Conservation (phyloP, 495 filamentous ascomycete genomes). For the Aspergillus bertholletiae region DNA sequence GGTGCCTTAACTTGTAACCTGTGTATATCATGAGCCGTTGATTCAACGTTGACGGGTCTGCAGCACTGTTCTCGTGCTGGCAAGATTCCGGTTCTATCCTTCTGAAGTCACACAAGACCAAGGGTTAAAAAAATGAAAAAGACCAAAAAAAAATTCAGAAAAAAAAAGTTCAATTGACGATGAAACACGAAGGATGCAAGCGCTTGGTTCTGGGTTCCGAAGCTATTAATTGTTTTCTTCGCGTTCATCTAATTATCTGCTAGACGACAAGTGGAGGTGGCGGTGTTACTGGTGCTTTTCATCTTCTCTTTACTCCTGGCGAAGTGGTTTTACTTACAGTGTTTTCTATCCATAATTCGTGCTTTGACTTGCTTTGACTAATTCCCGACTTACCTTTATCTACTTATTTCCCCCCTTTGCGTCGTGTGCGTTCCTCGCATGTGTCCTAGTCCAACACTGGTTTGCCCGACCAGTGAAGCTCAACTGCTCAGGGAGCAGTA, state of each 20-base stretch:
- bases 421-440: constrained; percentile 3
- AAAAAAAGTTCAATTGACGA: constrained; percentile 23
- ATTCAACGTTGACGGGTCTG: constrained; percentile 7
- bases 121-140: constrained; percentile 10
- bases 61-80: constrained; percentile 11
- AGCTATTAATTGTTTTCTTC: constrained; percentile 27
- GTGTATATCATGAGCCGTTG: constrained; percentile 16
- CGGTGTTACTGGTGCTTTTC: constrained; percentile 46
- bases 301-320: constrained; percentile 21
- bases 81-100: constrained; percentile 14
- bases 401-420: constrained; percentile 17
- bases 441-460: neutral
- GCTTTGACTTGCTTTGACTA: constrained; percentile 18
- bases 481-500: constrained; percentile 17
- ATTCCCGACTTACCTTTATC: constrained; percentile 11
- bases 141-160: constrained; percentile 8
- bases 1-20: constrained; percentile 14
- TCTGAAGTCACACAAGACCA: constrained; percentile 6
- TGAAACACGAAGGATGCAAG: constrained; percentile 33
- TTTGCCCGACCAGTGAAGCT: constrained; percentile 2
- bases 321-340: constrained; percentile 22
- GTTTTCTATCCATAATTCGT: constrained; percentile 18
- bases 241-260: constrained; percentile 34
- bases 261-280: constrained; percentile 42
- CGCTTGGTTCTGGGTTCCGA: constrained; percentile 32